These are phyloP conservation scores for Chaetomium fimeti DNA, from an alignment of 495 filamentous ascomycete genomes.

Conservation along the genomic window DNA sequence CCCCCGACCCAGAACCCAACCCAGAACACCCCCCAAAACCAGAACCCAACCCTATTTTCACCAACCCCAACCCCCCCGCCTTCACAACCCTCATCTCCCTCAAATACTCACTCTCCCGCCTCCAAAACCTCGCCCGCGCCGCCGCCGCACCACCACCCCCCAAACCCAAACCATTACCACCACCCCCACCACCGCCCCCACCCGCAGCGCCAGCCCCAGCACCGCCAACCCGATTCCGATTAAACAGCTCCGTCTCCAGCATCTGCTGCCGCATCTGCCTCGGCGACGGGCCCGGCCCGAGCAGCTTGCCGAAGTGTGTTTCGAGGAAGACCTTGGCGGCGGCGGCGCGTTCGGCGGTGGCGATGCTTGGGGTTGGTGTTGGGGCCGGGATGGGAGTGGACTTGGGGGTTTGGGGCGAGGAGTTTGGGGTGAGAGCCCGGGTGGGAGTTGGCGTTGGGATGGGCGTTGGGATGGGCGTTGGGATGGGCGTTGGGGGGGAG, in stretches of 20 bases:
- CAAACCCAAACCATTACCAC: constrained; percentile 7
- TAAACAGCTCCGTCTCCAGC: constrained; percentile 62
- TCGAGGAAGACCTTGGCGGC: constrained; percentile 86
- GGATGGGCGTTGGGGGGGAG: no score
- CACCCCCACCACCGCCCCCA: constrained; percentile 15
- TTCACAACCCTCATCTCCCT: constrained; percentile 71
- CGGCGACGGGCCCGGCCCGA: constrained; percentile 45
- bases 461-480: neutral
- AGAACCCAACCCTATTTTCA: no score
- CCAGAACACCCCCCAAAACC: constrained; percentile 34
- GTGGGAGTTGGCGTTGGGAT: neutral
- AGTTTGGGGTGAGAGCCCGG: constrained; percentile 25
- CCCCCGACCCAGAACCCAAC: neutral
- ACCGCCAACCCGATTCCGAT: constrained; percentile 20
- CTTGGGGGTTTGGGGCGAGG: neutral
- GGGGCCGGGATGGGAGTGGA: neutral
- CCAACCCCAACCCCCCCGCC: constrained; percentile 49
- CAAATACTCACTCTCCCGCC: constrained; percentile 70
- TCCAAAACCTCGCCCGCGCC: constrained; percentile 57
- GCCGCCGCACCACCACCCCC: constrained; percentile 51
- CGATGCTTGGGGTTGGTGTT: constrained; percentile 56
- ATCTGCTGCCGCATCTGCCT: constrained; percentile 65
- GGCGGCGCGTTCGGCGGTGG: constrained; percentile 73
- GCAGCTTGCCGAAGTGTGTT: constrained; percentile 70
- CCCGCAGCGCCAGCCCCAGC: neutral